Evolutionary conservation across 75 land plant genomes (phyloP).

Genomic region (Cunninghamia lanceolata): DNA sequence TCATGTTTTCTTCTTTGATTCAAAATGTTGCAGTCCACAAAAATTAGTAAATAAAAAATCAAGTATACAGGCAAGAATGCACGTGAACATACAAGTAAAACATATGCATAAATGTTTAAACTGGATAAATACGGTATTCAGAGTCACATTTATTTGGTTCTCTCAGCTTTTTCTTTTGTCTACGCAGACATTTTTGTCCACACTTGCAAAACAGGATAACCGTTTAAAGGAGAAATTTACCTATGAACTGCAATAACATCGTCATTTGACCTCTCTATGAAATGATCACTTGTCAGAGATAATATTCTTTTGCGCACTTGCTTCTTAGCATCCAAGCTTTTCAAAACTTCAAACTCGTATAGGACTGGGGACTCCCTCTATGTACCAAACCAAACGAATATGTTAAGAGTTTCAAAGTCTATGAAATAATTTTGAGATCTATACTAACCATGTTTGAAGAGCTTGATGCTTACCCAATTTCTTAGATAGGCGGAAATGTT

Average conservation of each 20-base stretch:
- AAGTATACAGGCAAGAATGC: background rate
- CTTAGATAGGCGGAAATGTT: constrained; percentile 40
- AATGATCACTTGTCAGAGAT: constrained; percentile 36
- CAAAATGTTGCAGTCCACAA: background rate
- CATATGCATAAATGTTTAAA: background rate
- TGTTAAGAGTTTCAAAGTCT: background rate
- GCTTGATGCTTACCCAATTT: constrained; percentile 31
- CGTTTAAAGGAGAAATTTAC: constrained; percentile 11
- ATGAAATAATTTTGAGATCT: background rate
- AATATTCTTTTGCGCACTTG: constrained; percentile 34
- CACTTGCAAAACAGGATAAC: background rate
- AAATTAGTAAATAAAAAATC: background rate
- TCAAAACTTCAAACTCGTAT: constrained; percentile 40
- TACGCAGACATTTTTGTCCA: background rate
- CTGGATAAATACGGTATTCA: background rate
- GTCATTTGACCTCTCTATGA: constrained; percentile 40
- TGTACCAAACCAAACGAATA: background rate
- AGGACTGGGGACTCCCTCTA: constrained; percentile 26
- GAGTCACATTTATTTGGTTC: background rate
- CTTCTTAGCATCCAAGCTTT: constrained; percentile 32
- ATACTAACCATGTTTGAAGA: background rate
- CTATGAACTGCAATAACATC: constrained; percentile 41
- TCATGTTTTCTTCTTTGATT: background rate
- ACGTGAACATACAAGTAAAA: background rate
- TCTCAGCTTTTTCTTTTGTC: background rate